Conservation (phyloP, 352 stramenopile genomes). For the Pythium aphanidermatum region DNA sequence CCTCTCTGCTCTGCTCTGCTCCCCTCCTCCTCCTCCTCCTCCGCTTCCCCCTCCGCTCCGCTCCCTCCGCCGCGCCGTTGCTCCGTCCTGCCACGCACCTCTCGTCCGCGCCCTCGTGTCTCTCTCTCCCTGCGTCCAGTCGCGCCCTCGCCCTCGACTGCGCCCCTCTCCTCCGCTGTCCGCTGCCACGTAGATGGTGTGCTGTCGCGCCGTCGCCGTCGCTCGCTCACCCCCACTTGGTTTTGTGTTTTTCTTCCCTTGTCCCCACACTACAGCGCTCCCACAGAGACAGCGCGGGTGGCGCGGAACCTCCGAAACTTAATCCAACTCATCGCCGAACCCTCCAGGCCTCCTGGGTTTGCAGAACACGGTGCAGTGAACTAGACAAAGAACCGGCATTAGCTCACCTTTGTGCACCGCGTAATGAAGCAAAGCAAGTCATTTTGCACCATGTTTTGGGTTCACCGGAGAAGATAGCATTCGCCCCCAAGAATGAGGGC, state of each 20-base stretch:
- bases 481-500: too few species aligned
- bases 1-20: background rate
- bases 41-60: too few species aligned
- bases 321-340: conserved; percentile 20
- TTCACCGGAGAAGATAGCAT: too few species aligned
- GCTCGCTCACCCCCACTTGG: conserved; percentile 11
- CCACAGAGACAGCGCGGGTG: conserved; percentile 25
- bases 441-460: too few species aligned
- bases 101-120: conserved; percentile 10
- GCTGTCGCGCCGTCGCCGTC: background rate
- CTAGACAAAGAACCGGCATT: too few species aligned
- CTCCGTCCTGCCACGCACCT: conserved; percentile 12
- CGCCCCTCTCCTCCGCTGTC: background rate
- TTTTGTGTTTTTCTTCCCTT: conserved; percentile 26
- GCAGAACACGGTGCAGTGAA: too few species aligned
- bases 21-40: too few species aligned
- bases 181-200: background rate
- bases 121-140: background rate
- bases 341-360: too few species aligned
- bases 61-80: too few species aligned
- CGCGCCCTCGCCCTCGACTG: background rate
- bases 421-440: too few species aligned
- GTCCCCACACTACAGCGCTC: conserved; percentile 21
- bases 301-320: conserved; percentile 15
- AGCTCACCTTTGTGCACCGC: too few species aligned